These are phyloP conservation scores for Quercus rubra DNA, from an alignment of 306 rosid genomes.

Conservation along the genomic window DNA sequence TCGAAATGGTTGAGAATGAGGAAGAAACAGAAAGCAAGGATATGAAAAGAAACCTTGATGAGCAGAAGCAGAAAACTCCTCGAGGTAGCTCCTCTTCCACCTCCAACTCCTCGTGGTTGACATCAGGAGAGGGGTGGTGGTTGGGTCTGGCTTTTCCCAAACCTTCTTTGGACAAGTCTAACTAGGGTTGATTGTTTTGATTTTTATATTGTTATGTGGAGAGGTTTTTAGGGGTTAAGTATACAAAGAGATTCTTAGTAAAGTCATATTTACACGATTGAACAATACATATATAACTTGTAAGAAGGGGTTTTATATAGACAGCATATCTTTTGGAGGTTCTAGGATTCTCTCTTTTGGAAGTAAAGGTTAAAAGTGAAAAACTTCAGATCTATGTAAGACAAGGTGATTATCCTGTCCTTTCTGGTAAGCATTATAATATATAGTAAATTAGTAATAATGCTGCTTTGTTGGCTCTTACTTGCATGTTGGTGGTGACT, in stretches of 20 bases:
- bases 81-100: constrained; percentile 5
- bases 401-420: background rate
- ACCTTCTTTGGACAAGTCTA: constrained; percentile 10
- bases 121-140: constrained; percentile 16
- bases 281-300: background rate
- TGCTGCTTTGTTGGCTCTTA: background rate
- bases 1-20: constrained; percentile 9
- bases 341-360: background rate
- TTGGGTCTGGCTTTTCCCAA: constrained; percentile 6
- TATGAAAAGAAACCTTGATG: background rate
- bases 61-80: background rate
- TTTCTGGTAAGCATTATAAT: background rate
- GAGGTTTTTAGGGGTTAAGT: background rate
- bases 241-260: background rate
- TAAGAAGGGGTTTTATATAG: background rate
- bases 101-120: constrained; percentile 6
- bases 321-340: background rate
- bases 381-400: background rate
- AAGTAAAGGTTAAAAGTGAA: background rate
- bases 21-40: background rate
- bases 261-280: background rate
- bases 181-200: background rate
- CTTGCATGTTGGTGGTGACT: background rate
- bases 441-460: background rate
- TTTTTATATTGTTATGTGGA: background rate